Evolutionary conservation across 106 monocot species (phyloP).

Genomic region (Acanthochlamys bracteata): DNA sequence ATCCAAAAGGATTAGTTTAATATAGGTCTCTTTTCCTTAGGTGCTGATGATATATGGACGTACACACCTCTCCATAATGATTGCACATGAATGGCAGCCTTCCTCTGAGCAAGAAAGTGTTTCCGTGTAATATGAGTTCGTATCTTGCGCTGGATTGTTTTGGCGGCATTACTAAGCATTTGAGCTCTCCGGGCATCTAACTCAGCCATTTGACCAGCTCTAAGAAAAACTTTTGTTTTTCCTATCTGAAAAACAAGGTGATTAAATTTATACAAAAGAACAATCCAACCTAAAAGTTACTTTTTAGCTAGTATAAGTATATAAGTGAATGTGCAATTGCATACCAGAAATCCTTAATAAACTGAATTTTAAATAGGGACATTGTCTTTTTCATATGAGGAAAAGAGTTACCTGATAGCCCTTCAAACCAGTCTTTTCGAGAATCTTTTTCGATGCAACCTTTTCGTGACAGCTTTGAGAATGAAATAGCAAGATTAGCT

Average conservation of each 20-base stretch:
- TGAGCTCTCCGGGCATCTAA: constrained; percentile 86
- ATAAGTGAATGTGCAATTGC: neutral
- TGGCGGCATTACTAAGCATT: constrained; percentile 82
- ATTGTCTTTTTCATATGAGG: neutral
- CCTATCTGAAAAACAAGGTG: constrained; percentile 62
- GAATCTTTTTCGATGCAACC: constrained; percentile 74
- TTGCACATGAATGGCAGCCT: constrained; percentile 66
- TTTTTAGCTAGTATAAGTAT: neutral
- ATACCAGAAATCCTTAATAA: neutral
- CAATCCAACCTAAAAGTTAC: neutral
- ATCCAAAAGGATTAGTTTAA: neutral
- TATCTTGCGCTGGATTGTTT: constrained; percentile 75
- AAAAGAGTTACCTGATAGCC: constrained; percentile 72
- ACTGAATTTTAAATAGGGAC: neutral
- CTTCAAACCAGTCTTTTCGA: constrained; percentile 80
- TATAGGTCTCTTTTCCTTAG: neutral
- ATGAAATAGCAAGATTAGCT: neutral
- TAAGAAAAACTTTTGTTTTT: constrained; percentile 90
- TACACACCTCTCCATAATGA: constrained; percentile 74
- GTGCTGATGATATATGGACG: neutral
- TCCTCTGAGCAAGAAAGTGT: constrained; percentile 55
- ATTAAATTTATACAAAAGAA: neutral
- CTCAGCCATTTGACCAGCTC: constrained; percentile 99
- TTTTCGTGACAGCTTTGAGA: constrained; percentile 71
- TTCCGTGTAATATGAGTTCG: constrained; percentile 76